These are phyloP conservation scores for Blastocystis sp. DNA, from an alignment of 352 stramenopile species.

Conservation along the genomic window DNA sequence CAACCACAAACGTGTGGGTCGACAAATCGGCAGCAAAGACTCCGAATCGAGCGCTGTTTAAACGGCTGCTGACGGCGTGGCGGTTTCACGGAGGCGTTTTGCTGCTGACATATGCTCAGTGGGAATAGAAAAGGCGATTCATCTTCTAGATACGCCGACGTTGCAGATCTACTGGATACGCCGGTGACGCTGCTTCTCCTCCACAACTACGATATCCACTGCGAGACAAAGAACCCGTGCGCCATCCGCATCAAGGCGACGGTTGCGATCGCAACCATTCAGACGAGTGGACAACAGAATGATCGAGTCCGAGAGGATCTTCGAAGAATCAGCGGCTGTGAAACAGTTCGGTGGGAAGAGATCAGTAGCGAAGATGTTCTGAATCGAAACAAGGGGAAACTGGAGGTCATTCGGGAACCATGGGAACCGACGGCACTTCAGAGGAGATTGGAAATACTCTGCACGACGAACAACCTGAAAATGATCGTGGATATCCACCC, in stretches of 20 bases:
- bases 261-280: not conserved
- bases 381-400: not conserved
- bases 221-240: not conserved
- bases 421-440: not conserved
- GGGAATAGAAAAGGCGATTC: not conserved
- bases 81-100: not conserved
- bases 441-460: not conserved
- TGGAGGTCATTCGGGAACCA: not conserved
- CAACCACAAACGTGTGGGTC: not conserved
- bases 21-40: not conserved
- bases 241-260: not conserved
- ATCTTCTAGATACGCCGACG: not conserved
- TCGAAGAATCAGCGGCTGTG: not conserved
- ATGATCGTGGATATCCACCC: not conserved
- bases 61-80: not conserved
- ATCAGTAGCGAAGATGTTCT: not conserved
- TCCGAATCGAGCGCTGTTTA: not conserved
- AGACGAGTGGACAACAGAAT: not conserved
- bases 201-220: conserved; percentile 34
- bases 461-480: not conserved
- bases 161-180: too few species aligned
- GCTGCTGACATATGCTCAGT: not conserved
- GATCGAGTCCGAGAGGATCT: not conserved
- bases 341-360: not conserved
- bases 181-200: not conserved